Evolutionary conservation across 2,329 filamentous ascomycete species (phyloP).

Genomic region (Cephalotrichum gorgonifer): DNA sequence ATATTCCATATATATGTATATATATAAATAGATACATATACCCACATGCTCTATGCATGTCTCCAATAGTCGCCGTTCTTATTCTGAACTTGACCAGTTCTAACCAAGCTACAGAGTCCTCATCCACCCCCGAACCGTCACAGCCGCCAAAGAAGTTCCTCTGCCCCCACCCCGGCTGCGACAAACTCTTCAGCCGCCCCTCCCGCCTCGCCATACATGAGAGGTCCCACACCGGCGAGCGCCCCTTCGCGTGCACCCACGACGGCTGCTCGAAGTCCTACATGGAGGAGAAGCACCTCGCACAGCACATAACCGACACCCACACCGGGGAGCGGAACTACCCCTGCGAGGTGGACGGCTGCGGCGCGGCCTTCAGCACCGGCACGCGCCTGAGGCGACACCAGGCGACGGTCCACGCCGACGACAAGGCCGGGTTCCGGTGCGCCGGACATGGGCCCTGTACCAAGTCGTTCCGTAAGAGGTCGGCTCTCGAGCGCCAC

Average conservation of each 20-base stretch:
- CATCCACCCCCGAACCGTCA: conserved; percentile 20
- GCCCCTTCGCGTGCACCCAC: conserved; percentile 64
- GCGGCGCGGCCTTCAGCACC: conserved; percentile 73
- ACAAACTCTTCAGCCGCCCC: conserved; percentile 80
- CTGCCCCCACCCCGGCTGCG: conserved; percentile 65
- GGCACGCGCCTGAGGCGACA: conserved; percentile 70
- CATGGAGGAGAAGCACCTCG: conserved; percentile 75
- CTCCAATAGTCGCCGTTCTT: not conserved
- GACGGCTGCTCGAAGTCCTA: conserved; percentile 73
- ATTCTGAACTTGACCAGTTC: not conserved
- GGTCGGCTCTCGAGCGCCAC: conserved; percentile 76
- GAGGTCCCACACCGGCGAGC: conserved; percentile 75
- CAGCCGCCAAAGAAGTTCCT: conserved; percentile 55
- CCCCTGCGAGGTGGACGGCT: conserved; percentile 60
- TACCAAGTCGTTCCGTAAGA: conserved; percentile 73
- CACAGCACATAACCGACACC: conserved; percentile 73
- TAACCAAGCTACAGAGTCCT: not conserved
- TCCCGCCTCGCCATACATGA: conserved; percentile 71
- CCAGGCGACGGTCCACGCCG: conserved; percentile 59
- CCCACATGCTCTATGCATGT: no score
- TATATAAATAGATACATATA: no score
- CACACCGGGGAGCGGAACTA: conserved; percentile 65
- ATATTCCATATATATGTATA: no score
- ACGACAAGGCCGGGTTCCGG: conserved; percentile 60
- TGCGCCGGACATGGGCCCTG: conserved; percentile 64